Evolutionary conservation across 257 asterid genomes (phyloP).

Genomic region (Fraxinus quadrangulata): DNA sequence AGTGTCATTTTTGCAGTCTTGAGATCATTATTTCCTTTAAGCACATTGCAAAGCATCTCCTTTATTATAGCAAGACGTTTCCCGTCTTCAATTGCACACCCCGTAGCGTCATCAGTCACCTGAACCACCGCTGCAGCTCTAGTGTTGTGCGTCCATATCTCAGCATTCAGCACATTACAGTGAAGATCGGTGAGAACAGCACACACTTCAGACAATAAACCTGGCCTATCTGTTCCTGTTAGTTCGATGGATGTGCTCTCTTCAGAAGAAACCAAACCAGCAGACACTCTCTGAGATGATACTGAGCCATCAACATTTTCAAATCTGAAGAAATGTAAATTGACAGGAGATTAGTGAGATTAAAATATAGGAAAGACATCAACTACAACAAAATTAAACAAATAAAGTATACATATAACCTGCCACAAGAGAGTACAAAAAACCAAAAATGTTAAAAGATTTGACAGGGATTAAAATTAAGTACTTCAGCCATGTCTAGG

Average conservation of each 20-base stretch:
- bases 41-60: constrained; percentile 58
- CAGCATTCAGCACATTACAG: constrained; percentile 74
- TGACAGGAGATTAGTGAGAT: background rate
- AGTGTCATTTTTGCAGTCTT: constrained; percentile 65
- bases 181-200: constrained; percentile 75
- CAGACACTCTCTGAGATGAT: constrained; percentile 54
- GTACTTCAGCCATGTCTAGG: constrained; percentile 6
- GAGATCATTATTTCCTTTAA: constrained; percentile 54
- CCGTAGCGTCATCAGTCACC: constrained; percentile 53
- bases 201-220: constrained; percentile 75
- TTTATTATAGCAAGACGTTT: constrained; percentile 53
- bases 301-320: constrained; percentile 54
- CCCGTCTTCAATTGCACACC: constrained; percentile 64
- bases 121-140: constrained; percentile 87
- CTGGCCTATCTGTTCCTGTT: constrained; percentile 80
- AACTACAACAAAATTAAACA: constrained; percentile 8
- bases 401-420: background rate
- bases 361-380: constrained; percentile 1
- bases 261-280: constrained; percentile 70
- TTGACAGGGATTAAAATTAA: background rate
- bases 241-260: constrained; percentile 71
- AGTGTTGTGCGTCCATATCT: constrained; percentile 77
- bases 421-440: background rate
- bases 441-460: constrained; percentile 15
- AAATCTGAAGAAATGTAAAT: constrained; percentile 43